Evolutionary conservation across 2,329 filamentous ascomycete species (phyloP).

Genomic region (Ophioceras dolichostomum): DNA sequence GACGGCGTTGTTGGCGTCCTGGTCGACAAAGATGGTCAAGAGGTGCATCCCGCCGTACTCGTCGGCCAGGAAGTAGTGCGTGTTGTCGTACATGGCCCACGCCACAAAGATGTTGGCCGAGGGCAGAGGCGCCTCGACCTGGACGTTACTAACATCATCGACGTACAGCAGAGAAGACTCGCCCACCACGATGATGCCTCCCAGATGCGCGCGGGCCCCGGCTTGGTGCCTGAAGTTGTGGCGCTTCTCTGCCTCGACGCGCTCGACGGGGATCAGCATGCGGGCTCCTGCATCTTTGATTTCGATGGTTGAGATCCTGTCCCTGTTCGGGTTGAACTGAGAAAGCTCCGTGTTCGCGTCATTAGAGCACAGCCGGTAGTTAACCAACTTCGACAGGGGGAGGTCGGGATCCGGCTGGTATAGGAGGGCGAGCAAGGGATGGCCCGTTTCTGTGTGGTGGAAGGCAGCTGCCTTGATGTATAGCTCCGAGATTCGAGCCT

Average conservation of each 20-base stretch:
- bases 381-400: conserved; percentile 41
- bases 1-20: conserved; percentile 55
- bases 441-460: conserved; percentile 43
- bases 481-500: conserved; percentile 44
- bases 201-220: conserved; percentile 42
- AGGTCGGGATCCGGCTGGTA: conserved; percentile 41
- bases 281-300: conserved; percentile 43
- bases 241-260: conserved; percentile 41
- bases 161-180: conserved; percentile 79
- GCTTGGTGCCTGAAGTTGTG: conserved; percentile 46
- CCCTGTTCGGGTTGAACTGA: conserved; percentile 40
- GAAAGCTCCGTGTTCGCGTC: conserved; percentile 42
- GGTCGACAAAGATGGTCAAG: conserved; percentile 60
- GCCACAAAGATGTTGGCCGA: conserved; percentile 81
- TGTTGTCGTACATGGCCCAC: conserved; percentile 75
- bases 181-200: conserved; percentile 63
- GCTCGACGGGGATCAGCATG: conserved; percentile 50
- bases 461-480: conserved; percentile 48
- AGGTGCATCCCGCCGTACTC: conserved; percentile 81
- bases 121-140: conserved; percentile 50
- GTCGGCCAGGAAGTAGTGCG: conserved; percentile 78
- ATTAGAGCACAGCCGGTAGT: conserved; percentile 46
- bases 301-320: conserved; percentile 41
- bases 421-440: conserved; percentile 44
- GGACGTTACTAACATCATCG: conserved; percentile 60